Base-by-base conservation (phyloP, 192 early-diverging fungal genomes). In the Jimgerdemannia flammicorona region DNA sequence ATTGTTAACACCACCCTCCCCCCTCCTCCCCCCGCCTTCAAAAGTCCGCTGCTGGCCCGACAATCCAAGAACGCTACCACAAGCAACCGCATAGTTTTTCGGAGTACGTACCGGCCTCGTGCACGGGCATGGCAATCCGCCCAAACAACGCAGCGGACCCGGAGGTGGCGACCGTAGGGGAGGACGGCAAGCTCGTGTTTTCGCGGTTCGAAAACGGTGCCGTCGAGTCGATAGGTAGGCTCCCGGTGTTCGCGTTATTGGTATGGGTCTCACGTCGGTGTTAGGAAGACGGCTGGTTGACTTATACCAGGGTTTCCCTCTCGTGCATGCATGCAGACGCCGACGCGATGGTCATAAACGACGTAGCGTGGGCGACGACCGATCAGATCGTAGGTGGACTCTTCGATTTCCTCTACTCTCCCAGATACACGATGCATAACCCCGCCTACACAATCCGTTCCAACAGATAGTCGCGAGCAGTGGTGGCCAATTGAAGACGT, bases 101-200 rank as follows among this genome's bases (percentile, higher is more conserved):
- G 19, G 43, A 64, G 17, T 59, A 6, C 10, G 43, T n/a, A 40
- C 43, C 29, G 66, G 65, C 70, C 49, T 8, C 71, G 29, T 66
- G 66, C 9, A 77, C 72, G 3, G 72, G 71, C 40, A 40, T 77
- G 14, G 69, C 76, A 8, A 68, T 77, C 40, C 17, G 69, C 49
- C 76, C 76, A n/a, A 29, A 69, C 43, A 73, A 43, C 3, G 19
- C 14, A 17, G n/a, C 67, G 39, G 72, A 77, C 59, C 76, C 66
- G 18, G 39, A 73, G 44, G 69, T 77, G 14, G 71, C 66, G 0
- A 77, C 40, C 69, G 76, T 73, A 39, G 76, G 76, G 3, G 76
- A 77, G 64, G 76, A 77, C 63, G 76, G 76, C 29, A 73, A 59
- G 54, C 66, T 77, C 29, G 76, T 77, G 41, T 39, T 72, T 43